Conservation (phyloP, 2,329 filamentous ascomycete species). For the Penicillium sp. region DNA sequence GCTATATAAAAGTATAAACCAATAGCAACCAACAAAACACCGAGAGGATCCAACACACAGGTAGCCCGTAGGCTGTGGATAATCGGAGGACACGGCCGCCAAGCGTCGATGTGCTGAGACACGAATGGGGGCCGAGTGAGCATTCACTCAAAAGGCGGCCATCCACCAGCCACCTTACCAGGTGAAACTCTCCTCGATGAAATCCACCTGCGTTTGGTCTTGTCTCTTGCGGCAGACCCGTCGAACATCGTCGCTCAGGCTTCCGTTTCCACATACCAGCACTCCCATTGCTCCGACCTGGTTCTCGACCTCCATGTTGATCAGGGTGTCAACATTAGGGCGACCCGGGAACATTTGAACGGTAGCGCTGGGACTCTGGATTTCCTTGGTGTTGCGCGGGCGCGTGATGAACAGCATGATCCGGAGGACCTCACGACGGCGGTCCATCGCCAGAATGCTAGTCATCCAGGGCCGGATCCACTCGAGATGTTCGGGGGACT, state of each 20-base stretch:
- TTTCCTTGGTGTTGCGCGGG: conserved; percentile 72
- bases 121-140: too few species aligned
- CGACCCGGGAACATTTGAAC: too few species aligned
- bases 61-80: too few species aligned
- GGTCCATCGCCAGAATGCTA: conserved; percentile 66
- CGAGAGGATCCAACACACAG: too few species aligned
- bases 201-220: conserved; percentile 56
- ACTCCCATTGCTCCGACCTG: conserved; percentile 85
- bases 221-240: conserved; percentile 58
- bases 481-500: conserved; percentile 77
- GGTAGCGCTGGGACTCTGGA: conserved; percentile 73
- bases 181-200: conserved; percentile 65
- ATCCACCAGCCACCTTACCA: conserved; percentile 38
- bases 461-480: conserved; percentile 88
- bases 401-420: conserved; percentile 86
- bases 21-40: too few species aligned
- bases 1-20: too few species aligned
- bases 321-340: conserved; percentile 69
- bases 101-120: too few species aligned
- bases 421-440: conserved; percentile 70
- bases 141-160: too few species aligned
- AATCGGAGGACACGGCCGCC: too few species aligned
- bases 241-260: conserved; percentile 66
- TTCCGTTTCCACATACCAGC: conserved; percentile 67
- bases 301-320: conserved; percentile 70